phyloP scores from a whole-genome alignment of 768 basidiomycete species.

The Tulasnella sp. region DNA sequence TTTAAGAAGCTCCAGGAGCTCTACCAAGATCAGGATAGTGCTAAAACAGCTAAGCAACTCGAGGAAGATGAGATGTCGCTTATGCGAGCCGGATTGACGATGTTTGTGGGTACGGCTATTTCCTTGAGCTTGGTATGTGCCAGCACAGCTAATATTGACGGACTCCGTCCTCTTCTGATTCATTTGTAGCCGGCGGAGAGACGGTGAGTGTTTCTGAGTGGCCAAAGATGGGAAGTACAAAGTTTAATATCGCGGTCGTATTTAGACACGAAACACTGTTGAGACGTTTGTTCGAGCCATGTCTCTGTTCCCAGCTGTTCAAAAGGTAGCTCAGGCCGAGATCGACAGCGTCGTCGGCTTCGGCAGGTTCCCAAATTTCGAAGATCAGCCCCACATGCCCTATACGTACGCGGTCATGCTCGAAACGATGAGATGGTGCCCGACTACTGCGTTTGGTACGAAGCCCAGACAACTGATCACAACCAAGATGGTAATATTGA shows the following conservation, averaged over 20 bases:
- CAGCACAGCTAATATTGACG: not conserved
- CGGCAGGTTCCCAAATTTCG: slow-evolving; percentile 26
- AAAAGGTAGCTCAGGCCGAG: slow-evolving; percentile 26
- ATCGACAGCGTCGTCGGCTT: slow-evolving; percentile 27
- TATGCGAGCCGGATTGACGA: not conserved
- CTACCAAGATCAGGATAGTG: not conserved
- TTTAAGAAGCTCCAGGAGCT: not conserved
- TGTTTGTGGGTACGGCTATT: not conserved
- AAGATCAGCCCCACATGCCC: slow-evolving; percentile 26
- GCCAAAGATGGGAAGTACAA: not conserved
- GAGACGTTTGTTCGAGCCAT: not conserved
- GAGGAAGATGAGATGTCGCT: not conserved
- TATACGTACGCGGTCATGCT: slow-evolving; percentile 31
- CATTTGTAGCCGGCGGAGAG: not conserved
- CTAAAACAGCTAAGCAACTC: not conserved
- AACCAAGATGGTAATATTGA: not conserved
- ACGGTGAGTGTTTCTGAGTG: not conserved
- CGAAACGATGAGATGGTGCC: slow-evolving; percentile 25
- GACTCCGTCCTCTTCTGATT: not conserved
- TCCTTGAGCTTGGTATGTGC: not conserved
- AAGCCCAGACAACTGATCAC: not conserved
- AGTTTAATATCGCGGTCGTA: not conserved
- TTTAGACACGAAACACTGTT: not conserved
- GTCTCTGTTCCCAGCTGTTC: slow-evolving; percentile 6
- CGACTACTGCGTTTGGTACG: slow-evolving; percentile 18